Conservation (phyloP, 139 green algal genomes). For the Klebsormidium nitens region DNA sequence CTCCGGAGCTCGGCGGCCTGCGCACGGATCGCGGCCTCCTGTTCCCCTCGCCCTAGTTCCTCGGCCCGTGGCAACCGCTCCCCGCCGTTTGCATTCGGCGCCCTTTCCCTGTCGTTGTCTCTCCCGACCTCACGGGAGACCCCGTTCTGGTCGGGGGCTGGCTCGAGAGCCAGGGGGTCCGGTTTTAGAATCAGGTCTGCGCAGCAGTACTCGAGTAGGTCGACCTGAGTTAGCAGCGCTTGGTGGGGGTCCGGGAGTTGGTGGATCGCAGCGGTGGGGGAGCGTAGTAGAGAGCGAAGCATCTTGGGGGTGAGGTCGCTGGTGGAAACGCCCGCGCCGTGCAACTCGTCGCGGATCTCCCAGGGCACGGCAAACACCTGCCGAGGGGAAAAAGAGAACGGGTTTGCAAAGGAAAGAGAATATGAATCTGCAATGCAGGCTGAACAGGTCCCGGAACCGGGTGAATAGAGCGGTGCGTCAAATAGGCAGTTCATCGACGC, state of each 20-base stretch:
- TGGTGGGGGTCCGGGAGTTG: not conserved
- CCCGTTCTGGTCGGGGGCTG: not conserved
- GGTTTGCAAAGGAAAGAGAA: not conserved
- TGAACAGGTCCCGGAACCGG: not conserved
- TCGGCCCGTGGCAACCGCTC: not conserved
- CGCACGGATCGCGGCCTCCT: too few species aligned
- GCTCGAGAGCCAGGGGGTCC: not conserved
- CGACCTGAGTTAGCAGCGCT: constrained; percentile 9
- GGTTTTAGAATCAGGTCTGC: constrained; percentile 31
- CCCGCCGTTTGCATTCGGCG: not conserved
- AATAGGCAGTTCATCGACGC: too few species aligned
- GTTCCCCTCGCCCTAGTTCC: not conserved
- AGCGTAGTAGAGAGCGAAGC: constrained; percentile 46
- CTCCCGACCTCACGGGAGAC: too few species aligned
- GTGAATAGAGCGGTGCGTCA: too few species aligned
- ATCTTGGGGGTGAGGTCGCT: constrained; percentile 46
- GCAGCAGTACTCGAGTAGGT: constrained; percentile 52
- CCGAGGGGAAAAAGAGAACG: constrained; percentile 4
- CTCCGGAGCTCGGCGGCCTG: too few species aligned
- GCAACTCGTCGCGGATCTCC: constrained; percentile 38
- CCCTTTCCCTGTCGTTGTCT: not conserved
- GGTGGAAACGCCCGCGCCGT: constrained; percentile 46
- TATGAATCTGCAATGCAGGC: not conserved
- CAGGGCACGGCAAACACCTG: constrained; percentile 15
- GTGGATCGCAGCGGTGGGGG: not conserved